These are phyloP conservation scores for Paramecium bursaria DNA, from an alignment of 73 alveolate genomes.

Conservation along the genomic window DNA sequence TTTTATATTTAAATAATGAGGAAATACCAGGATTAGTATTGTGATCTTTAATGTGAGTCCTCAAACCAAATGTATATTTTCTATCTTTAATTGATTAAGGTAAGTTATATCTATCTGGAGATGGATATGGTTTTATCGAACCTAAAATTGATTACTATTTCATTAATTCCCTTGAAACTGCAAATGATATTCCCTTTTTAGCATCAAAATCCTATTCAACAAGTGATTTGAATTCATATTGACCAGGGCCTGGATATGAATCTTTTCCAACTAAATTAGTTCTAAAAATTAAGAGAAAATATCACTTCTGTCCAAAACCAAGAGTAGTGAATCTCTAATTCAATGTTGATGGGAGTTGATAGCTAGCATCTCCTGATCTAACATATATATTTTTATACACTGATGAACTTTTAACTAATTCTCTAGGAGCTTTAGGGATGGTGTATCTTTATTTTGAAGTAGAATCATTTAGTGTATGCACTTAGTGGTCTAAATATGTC, in stretches of 20 bases:
- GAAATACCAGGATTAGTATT: conserved; percentile 5
- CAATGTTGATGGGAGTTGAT: conserved; percentile 14
- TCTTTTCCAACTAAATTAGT: conserved; percentile 9
- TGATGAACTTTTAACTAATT: neutral
- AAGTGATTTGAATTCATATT: conserved; percentile 5
- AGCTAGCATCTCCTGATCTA: neutral
- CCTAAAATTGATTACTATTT: conserved; percentile 37
- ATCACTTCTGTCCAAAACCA: conserved; percentile 44
- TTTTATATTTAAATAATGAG: neutral
- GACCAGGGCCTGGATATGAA: conserved; percentile 38
- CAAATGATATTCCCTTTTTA: conserved; percentile 46
- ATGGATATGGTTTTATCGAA: conserved; percentile 14
- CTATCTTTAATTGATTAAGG: neutral
- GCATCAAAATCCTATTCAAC: neutral
- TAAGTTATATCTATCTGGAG: conserved; percentile 36
- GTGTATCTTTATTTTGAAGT: conserved; percentile 27
- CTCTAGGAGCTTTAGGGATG: conserved; percentile 7
- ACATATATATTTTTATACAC: neutral
- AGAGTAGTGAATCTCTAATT: conserved; percentile 9
- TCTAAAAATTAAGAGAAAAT: too few species aligned
- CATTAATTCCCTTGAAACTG: conserved; percentile 8
- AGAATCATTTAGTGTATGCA: conserved; percentile 39
- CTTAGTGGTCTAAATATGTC: too few species aligned
- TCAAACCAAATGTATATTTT: conserved; percentile 35
- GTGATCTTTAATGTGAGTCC: neutral